Base-by-base conservation (phyloP, 768 basidiomycete genomes). In the Nevesoporus exiguus region DNA sequence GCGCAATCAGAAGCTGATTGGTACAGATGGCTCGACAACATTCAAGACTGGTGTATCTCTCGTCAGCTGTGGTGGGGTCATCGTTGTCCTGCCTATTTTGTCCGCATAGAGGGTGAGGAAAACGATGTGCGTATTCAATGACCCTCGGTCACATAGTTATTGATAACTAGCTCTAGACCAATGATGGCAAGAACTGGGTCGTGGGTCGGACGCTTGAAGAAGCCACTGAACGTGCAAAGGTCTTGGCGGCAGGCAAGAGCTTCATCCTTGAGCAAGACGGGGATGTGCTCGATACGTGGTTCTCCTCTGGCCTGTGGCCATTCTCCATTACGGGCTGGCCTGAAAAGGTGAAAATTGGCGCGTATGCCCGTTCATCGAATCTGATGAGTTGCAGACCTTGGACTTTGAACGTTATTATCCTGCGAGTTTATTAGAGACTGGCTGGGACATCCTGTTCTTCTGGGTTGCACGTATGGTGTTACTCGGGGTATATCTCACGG, bases 31-130 rank as follows among this genome's bases (percentile, higher is more conserved):
- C 75, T 98, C 34, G 92, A 94, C 59, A 83, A 81, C 60, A 93
- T 97, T 55, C 93, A 98, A 72, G 97, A 98, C 67, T 99, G 97
- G 97, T 99, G 97, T 74, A 88, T 98, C 65, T 98, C 97, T 2
- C 89, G 97, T 50, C 97, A 99, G 67, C 80, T 98, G 17, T 99
- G 97, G 97, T 98, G 96, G 96, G 96, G 97, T 27, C 96, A 98
- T 67, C 84, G 97, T 52, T 88, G 86, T 67, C 97, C 97, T 3
- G 97, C 94, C 0, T 98, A 97, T 74, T 88, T 93, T 56, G 86
- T 97, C 44, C 80, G 81, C 42, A 82, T 98, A 52, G 90, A 94
- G 52, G 94, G 93, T 5, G 71, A 77, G 55, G 77, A 79, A 3
- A 80, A 82, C 51, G 84, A 93, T 49, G 89, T 85, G 61, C 48